These are phyloP conservation scores for Quercus parvula DNA, from an alignment of 306 rosid genomes.

Conservation along the genomic window DNA sequence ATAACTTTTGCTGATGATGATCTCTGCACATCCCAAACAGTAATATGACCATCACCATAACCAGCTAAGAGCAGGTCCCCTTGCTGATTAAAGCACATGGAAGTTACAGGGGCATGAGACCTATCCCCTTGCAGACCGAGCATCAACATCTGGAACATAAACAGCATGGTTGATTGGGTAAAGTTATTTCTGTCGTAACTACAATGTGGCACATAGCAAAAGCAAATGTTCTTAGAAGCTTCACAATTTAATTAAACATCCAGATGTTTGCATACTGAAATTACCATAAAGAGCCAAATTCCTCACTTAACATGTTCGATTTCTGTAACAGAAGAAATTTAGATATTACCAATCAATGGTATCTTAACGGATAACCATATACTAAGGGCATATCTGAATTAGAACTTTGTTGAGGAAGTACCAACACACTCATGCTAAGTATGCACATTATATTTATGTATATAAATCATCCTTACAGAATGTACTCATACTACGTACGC, in stretches of 20 bases:
- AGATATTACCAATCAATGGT: background rate
- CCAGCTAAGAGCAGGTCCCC: constrained; percentile 98
- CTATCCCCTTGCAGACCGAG: constrained; percentile 88
- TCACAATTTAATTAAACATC: background rate
- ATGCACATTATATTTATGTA: background rate
- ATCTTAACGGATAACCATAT: background rate
- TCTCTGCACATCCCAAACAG: constrained; percentile 87
- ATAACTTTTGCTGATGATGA: constrained; percentile 67
- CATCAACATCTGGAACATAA: constrained; percentile 62
- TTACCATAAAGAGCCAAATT: background rate
- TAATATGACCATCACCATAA: constrained; percentile 84
- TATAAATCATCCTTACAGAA: background rate
- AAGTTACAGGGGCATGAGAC: constrained; percentile 69
- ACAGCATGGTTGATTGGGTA: constrained; percentile 16
- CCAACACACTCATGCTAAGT: background rate
- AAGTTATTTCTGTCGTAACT: constrained; percentile 5
- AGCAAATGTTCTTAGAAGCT: background rate
- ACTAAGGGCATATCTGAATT: background rate
- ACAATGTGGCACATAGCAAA: background rate
- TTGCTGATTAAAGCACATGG: constrained; percentile 89
- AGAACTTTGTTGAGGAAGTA: background rate
- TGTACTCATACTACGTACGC: background rate
- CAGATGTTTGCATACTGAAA: background rate
- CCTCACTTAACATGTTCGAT: background rate
- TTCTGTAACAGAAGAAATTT: background rate